Percentiles rank a stretch among this genome's conserved stretches.
phyloP scores from a whole-genome alignment of 2,329 filamentous ascomycete species.

The Chaetomiaceae sp. region DNA sequence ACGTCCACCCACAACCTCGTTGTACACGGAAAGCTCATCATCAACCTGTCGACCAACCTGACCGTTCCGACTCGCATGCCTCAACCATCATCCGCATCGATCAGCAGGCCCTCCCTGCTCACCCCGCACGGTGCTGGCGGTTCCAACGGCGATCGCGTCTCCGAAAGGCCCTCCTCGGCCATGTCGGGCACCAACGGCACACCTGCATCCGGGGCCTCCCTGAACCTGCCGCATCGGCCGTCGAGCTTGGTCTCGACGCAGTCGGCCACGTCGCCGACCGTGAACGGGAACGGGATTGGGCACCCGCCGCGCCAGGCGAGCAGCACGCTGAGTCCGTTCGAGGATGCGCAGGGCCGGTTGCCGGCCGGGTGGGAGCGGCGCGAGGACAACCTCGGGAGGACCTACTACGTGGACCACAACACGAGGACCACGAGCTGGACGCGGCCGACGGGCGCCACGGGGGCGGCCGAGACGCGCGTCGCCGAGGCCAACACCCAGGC shows the following conservation, averaged over 20 bases:
- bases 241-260: constrained; percentile 39
- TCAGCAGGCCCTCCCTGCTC: constrained; percentile 41
- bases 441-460: constrained; percentile 74
- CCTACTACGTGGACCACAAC: constrained; percentile 98
- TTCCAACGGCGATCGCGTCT: constrained; percentile 38
- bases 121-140: constrained; percentile 39
- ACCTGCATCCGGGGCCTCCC: constrained; percentile 34
- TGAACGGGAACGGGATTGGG: constrained; percentile 33
- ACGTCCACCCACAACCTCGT: constrained; percentile 98
- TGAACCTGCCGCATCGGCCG: constrained; percentile 40
- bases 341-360: constrained; percentile 88
- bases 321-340: constrained; percentile 78
- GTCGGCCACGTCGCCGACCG: constrained; percentile 26
- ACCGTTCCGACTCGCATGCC: constrained; percentile 56
- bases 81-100: constrained; percentile 32
- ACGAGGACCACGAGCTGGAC: constrained; percentile 96
- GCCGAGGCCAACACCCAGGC: constrained; percentile 89
- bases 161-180: constrained; percentile 48
- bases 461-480: constrained; percentile 66
- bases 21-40: constrained; percentile 94
- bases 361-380: constrained; percentile 93
- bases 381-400: constrained; percentile 89
- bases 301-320: constrained; percentile 36
- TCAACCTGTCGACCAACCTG: constrained; percentile 92
- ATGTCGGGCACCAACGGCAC: constrained; percentile 45